These are phyloP conservation scores for Butyriboletus loyo DNA, from an alignment of 768 basidiomycete species.

Conservation along the genomic window DNA sequence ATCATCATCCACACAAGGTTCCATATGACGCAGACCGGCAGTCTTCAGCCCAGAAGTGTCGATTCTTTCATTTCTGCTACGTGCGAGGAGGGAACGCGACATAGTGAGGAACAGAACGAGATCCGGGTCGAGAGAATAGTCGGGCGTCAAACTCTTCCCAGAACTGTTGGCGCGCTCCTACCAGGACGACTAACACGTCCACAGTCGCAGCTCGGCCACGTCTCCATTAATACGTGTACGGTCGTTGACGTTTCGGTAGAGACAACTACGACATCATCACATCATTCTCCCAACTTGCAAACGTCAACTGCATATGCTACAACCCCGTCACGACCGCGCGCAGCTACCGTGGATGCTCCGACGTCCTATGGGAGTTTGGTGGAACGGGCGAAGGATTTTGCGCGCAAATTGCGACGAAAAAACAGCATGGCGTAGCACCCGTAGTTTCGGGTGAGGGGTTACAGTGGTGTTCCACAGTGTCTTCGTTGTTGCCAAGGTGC, in stretches of 20 bases:
- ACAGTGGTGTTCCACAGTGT: constrained; percentile 16
- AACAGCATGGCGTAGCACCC: constrained; percentile 21
- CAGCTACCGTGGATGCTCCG: constrained; percentile 34
- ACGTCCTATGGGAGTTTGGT: constrained; percentile 30
- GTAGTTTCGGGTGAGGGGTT: constrained; percentile 12
- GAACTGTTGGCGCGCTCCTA: constrained; percentile 40
- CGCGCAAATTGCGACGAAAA: constrained; percentile 44
- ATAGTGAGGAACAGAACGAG: constrained; percentile 45
- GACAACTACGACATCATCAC: constrained; percentile 30
- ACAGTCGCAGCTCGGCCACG: constrained; percentile 37
- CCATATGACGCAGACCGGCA: constrained; percentile 7
- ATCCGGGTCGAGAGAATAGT: constrained; percentile 48
- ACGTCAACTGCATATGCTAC: constrained; percentile 22
- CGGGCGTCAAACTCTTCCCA: constrained; percentile 41
- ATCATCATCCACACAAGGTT: not conserved
- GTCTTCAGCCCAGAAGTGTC: constrained; percentile 41
- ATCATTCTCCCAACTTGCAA: not conserved
- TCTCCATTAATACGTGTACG: constrained; percentile 30
- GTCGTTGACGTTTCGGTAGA: constrained; percentile 50
- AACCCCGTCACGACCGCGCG: constrained; percentile 32
- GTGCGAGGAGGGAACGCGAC: constrained; percentile 33
- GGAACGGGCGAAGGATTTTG: constrained; percentile 39
- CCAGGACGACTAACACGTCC: constrained; percentile 47
- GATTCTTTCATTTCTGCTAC: constrained; percentile 43
- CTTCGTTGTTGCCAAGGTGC: constrained; percentile 29